These are phyloP conservation scores for Cordia subcordata DNA, from an alignment of 257 asterid genomes.

Conservation along the genomic window DNA sequence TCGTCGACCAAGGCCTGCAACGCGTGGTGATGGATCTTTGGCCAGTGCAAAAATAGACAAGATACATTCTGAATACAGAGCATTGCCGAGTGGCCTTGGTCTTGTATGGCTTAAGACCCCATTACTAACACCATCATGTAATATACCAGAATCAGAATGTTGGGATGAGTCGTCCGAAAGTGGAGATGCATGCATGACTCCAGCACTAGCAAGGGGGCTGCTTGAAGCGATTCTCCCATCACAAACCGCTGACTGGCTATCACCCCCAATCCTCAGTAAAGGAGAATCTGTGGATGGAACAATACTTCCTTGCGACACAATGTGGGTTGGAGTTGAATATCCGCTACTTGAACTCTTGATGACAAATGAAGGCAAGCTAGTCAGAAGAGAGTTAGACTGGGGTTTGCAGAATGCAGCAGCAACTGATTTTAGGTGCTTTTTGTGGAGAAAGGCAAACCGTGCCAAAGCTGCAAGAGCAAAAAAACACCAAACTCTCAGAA, in stretches of 20 bases:
- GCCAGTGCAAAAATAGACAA: slow-evolving; percentile 69
- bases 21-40: slow-evolving; percentile 87
- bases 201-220: slow-evolving; percentile 75
- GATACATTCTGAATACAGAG: slow-evolving; percentile 63
- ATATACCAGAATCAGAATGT: slow-evolving; percentile 72
- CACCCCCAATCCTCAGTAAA: slow-evolving; percentile 57
- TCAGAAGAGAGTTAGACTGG: slow-evolving; percentile 62
- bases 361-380: slow-evolving; percentile 76
- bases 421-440: slow-evolving; percentile 81
- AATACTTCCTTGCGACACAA: slow-evolving; percentile 62
- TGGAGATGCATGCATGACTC: slow-evolving; percentile 82
- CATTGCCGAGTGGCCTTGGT: slow-evolving; percentile 53
- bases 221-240: slow-evolving; percentile 62
- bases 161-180: slow-evolving; percentile 76
- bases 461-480: slow-evolving; percentile 67
- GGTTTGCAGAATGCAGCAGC: slow-evolving; percentile 91
- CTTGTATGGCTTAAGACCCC: slow-evolving; percentile 53
- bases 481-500: background rate
- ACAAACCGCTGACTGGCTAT: slow-evolving; percentile 54
- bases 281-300: slow-evolving; percentile 68
- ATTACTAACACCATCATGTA: slow-evolving; percentile 47
- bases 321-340: slow-evolving; percentile 72
- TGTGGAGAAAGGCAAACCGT: slow-evolving; percentile 96
- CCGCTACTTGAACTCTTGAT: slow-evolving; percentile 76
- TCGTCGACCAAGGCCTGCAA: slow-evolving; percentile 62